Evolutionary conservation across 148 eudicot genomes (phyloP), one percentile per base, ranked within the genome.

Genomic region (Diospyros kaki): DNA sequence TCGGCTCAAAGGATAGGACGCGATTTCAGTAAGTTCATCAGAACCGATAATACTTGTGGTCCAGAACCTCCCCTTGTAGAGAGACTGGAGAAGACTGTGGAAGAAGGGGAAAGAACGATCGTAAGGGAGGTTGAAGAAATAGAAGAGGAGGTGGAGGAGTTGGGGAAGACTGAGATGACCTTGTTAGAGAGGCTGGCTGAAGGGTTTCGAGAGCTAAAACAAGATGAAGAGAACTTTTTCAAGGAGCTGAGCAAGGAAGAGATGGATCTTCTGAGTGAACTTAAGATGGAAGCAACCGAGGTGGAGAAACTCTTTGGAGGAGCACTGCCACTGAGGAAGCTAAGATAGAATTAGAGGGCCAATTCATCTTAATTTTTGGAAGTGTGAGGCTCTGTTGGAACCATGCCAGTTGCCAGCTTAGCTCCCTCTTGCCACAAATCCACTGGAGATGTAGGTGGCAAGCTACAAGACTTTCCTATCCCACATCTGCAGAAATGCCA

Each of bases 21-120:
- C 17, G 87, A 91, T 76, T 95, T 95, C 84, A 88, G 77, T 79
- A 77, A 73, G 70, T 93, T 89, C 82, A 88, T 87, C 17, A 83
- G 76, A 44, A 95, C 99, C 1, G 83, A 95, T 71, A 95, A 95
- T 68, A 87, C 91, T 1, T 95, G 99, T 79, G 98, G 98, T 43
- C 97, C 97, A 1, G 98, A 95, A 81, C 98, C 99, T 69, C 94
- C 99, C 8, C 84, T 95, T 9, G 93, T 87, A 3, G 98, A 95
- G 89, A 84, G 99, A 71, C 63, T 95, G 63, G 99, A 95, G 88
- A 95, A 87, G 83, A 88, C 80, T 41, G 99, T 91, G 69, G 99
- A 90, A 75, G 97, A 84, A 77, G 98, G 94, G 41, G 99, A 93
- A 75, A 91, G 75, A 81, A 81, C 84, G 2, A 89, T 92, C 53